Evolutionary conservation across 2,329 filamentous ascomycete species (phyloP), one percentile per base, ranked within the genome.

Genomic region (Penicillium sclerotigenum): DNA sequence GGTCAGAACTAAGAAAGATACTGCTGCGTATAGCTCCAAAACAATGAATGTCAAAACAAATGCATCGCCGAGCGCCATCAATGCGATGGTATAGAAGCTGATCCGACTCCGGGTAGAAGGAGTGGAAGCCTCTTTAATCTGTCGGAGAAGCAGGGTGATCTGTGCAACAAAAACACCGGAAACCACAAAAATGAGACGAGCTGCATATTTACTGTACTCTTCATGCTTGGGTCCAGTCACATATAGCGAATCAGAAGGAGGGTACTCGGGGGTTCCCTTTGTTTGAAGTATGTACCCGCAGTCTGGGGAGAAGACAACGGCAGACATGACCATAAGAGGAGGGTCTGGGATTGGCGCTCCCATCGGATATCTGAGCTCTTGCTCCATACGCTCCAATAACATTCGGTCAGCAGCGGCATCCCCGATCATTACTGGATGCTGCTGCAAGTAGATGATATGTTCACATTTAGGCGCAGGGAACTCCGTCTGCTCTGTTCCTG

Each of bases 391-490:
- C 31, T 78, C 71, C 49, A 84, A 69, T 29, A 79, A 62, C 40
- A 66, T 59, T 22, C 65, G 63, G 47, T 73, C 68, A 26, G 71
- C 65, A 29, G 69, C 47, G 42, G 60, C 65, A 31, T 66, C 66
- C 40, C 64, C 60, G 13, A 75, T 59, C 14, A 64, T 52, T 13
- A 76, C 65, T 5, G 77, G 77, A 58, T 79, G 75, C 57, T 79
- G 78, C 70, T 97, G 94, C 29, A 93, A 78, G 72, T 92, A 97
- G 52, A 96, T 77, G 47, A 99, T 78, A 68, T 91, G 91, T 73
- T 99, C 94, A 79, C 94, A 99, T 64, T 90, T 88, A 0, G 91
- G 90, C 33, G 81, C 74, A 18, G 85, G 82, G 57, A 75, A 77
- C 41, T 75, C 70, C 38, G 73, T 58, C 33, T 74, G 71, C 55